These are phyloP conservation scores for Nicotiana attenuata DNA, from an alignment of 257 asterid genomes.

Conservation along the genomic window DNA sequence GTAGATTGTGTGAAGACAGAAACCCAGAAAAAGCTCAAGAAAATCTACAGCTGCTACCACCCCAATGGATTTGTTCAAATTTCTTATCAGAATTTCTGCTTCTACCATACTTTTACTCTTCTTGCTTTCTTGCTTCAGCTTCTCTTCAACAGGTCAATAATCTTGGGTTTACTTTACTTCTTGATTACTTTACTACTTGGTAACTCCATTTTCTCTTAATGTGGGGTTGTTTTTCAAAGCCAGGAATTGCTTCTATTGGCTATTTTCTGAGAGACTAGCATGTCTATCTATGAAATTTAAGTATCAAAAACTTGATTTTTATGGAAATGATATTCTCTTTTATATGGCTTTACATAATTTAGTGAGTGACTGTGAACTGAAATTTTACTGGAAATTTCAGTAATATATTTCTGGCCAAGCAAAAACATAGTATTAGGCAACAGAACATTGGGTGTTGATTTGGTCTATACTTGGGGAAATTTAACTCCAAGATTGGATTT, in stretches of 20 bases:
- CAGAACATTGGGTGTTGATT: neutral
- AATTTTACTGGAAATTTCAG: neutral
- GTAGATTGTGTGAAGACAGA: too few species aligned
- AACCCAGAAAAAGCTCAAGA: too few species aligned
- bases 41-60: slow-evolving; percentile 15
- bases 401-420: neutral
- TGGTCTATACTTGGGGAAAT: neutral
- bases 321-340: neutral
- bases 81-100: slow-evolving; percentile 25
- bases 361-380: neutral
- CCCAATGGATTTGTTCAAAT: slow-evolving; percentile 36
- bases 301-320: neutral
- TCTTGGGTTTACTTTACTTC: neutral
- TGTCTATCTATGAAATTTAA: neutral
- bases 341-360: neutral
- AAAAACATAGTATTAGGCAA: neutral
- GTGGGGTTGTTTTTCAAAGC: neutral
- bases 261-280: neutral
- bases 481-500: neutral
- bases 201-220: neutral
- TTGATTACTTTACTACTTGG: neutral
- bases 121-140: slow-evolving; percentile 48
- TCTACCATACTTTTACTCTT: slow-evolving; percentile 30
- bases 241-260: neutral
- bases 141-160: slow-evolving; percentile 47